Evolutionary conservation across 495 filamentous ascomycete species (phyloP).

Genomic region (Trichoderma parareesei): DNA sequence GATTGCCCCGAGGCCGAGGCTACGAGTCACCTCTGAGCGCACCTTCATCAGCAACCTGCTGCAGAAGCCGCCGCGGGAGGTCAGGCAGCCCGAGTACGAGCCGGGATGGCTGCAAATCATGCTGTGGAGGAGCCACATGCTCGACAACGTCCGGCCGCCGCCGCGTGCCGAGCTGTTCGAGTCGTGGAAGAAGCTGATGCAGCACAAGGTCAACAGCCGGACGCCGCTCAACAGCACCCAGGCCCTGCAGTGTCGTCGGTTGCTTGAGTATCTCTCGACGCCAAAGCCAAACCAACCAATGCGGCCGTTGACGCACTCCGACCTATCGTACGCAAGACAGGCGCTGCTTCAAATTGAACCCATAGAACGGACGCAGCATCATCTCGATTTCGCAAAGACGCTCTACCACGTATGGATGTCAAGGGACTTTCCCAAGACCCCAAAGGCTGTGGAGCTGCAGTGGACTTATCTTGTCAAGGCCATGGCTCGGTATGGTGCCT

Average conservation of each 20-base stretch:
- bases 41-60: conserved; percentile 50
- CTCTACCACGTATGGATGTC: conserved; percentile 32
- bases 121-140: conserved; percentile 36
- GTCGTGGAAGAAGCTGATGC: conserved; percentile 60
- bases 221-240: conserved; percentile 57
- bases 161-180: conserved; percentile 47
- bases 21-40: conserved; percentile 31
- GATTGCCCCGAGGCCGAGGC: conserved; percentile 13
- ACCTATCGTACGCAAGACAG: conserved; percentile 38
- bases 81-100: conserved; percentile 47
- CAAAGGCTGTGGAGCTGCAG: conserved; percentile 20
- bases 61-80: conserved; percentile 41
- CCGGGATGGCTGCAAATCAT: conserved; percentile 54
- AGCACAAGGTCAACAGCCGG: conserved; percentile 37
- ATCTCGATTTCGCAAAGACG: conserved; percentile 47
- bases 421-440: neutral
- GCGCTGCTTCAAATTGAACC: conserved; percentile 29
- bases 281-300: conserved; percentile 26
- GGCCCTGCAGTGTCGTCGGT: conserved; percentile 45
- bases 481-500: conserved; percentile 49
- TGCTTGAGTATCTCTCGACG: conserved; percentile 51
- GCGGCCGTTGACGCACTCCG: conserved; percentile 31
- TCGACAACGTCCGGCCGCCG: conserved; percentile 48
- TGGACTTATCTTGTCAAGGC: conserved; percentile 46
- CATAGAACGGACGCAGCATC: conserved; percentile 30